Base-by-base conservation (phyloP, 2,329 filamentous ascomycete species). In the Trichoderma polysporum region DNA sequence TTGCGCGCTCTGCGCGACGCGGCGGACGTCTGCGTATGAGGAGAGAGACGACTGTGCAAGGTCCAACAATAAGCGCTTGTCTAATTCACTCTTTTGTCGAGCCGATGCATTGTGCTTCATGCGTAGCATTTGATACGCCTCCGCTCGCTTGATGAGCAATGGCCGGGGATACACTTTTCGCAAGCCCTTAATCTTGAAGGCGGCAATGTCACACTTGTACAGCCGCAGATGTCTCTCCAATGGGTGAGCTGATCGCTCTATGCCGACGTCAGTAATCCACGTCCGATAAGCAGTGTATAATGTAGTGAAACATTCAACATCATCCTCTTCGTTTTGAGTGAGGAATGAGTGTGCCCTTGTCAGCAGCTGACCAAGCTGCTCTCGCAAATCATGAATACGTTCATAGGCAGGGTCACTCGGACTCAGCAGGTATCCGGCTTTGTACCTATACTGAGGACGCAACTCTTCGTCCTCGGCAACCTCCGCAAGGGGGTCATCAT, bases 191-290 rank as follows among this genome's bases (percentile, higher is more conserved):
- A 97, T 92, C 79, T 97, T 97, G 83, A 97, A 99, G 0, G 94
- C 91, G 27, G 92, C 88, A 68, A 94, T 91, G 73, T 99, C 95
- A 6, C 92, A 90, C 73, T 90, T 89, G 75, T 97, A 91, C 1
- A 99, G 85, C 62, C 93, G 88, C 4, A 91, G 88, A 15, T 98
- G 90, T 22, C 95, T 86, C 76, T 99, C 95, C 10, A 98, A 83
- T 2, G 96, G 92, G 76, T 97, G 95, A 0, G 95, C 94, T 19
- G 94, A 97, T 68, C 94, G 87, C 79, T 99, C 95, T 68, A 97
- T 96, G 19, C 96, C 95, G 47, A 99, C 94, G 74, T 99, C 95
- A 1, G 97, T 93, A 73, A 99, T 98, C 93, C 94, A 99, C 9
- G 92, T 95, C 50, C 93, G 86, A 77, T 97, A 99, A 1, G 94